Evolutionary conservation across 2,329 filamentous ascomycete genomes (phyloP).

Genomic region (Saccharata proteae): DNA sequence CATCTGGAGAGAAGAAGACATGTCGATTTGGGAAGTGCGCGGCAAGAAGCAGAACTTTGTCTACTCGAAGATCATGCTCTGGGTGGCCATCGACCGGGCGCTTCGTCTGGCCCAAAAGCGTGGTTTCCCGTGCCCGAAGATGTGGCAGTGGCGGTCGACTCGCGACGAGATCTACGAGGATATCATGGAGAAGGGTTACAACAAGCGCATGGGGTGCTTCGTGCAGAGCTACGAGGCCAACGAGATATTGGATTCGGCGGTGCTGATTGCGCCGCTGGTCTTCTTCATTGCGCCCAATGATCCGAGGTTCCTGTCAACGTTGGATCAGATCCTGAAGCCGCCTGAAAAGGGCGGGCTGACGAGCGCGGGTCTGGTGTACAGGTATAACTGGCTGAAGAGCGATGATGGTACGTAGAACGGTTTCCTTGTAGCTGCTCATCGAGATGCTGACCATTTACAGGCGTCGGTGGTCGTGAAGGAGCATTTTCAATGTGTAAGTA

Average conservation of each 20-base stretch:
- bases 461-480: slow-evolving; percentile 62
- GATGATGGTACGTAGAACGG: slow-evolving; percentile 48
- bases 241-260: slow-evolving; percentile 59
- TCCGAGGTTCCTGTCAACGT: slow-evolving; percentile 59
- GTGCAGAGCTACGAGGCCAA: slow-evolving; percentile 64
- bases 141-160: slow-evolving; percentile 51
- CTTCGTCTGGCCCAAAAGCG: slow-evolving; percentile 63
- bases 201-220: slow-evolving; percentile 55
- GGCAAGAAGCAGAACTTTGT: slow-evolving; percentile 65
- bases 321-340: slow-evolving; percentile 58
- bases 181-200: slow-evolving; percentile 70
- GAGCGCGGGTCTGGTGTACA: slow-evolving; percentile 62
- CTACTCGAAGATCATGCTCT: slow-evolving; percentile 75
- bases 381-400: slow-evolving; percentile 57
- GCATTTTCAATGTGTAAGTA: slow-evolving; percentile 72
- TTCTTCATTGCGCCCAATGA: slow-evolving; percentile 72
- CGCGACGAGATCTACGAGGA: slow-evolving; percentile 61
- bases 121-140: slow-evolving; percentile 61
- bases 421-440: slow-evolving; percentile 2
- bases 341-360: slow-evolving; percentile 67
- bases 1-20: slow-evolving; percentile 54
- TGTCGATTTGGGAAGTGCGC: slow-evolving; percentile 76
- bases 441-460: slow-evolving; percentile 25
- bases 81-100: slow-evolving; percentile 68
- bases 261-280: slow-evolving; percentile 64